These are phyloP conservation scores for Xylaria cubensis DNA, from an alignment of 495 filamentous ascomycete species.

Conservation along the genomic window DNA sequence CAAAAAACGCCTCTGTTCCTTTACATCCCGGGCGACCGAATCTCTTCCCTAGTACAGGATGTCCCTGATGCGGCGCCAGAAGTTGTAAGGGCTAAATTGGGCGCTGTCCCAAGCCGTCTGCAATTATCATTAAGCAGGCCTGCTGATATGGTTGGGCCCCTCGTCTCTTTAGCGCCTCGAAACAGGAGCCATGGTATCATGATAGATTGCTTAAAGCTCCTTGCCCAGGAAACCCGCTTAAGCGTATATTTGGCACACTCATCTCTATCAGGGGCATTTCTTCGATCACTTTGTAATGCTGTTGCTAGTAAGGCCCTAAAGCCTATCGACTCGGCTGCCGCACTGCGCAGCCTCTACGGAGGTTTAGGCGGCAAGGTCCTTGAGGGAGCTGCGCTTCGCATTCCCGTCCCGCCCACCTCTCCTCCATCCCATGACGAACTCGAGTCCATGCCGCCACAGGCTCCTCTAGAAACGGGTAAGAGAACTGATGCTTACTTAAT, in stretches of 20 bases:
- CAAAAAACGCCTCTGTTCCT: constrained; percentile 7
- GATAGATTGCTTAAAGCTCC: constrained; percentile 15
- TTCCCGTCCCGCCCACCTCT: constrained; percentile 6
- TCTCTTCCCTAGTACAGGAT: constrained; percentile 11
- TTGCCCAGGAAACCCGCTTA: constrained; percentile 8
- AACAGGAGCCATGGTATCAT: constrained; percentile 10
- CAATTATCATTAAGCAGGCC: constrained; percentile 15
- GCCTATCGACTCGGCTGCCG: constrained; percentile 7
- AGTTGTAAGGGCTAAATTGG: constrained; percentile 6
- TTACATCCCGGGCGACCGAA: constrained; percentile 10
- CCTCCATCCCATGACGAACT: constrained; percentile 7
- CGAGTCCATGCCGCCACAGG: constrained; percentile 11
- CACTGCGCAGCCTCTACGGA: constrained; percentile 1
- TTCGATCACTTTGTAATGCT: constrained; percentile 7
- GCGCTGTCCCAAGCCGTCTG: constrained; percentile 14
- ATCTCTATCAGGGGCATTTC: constrained; percentile 5
- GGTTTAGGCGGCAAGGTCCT: constrained; percentile 10
- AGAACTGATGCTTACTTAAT: constrained; percentile 1
- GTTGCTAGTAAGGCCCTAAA: constrained; percentile 1
- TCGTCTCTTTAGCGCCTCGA: constrained; percentile 9
- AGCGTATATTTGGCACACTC: constrained; percentile 10
- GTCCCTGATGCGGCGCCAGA: constrained; percentile 6
- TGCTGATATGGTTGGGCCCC: constrained; percentile 12
- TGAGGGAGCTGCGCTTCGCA: not conserved
- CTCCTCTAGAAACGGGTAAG: constrained; percentile 10